Percentiles rank a stretch among this genome's conserved stretches.
Conservation (phyloP, 768 basidiomycete genomes). For the Strobilomyces dryophilus region DNA sequence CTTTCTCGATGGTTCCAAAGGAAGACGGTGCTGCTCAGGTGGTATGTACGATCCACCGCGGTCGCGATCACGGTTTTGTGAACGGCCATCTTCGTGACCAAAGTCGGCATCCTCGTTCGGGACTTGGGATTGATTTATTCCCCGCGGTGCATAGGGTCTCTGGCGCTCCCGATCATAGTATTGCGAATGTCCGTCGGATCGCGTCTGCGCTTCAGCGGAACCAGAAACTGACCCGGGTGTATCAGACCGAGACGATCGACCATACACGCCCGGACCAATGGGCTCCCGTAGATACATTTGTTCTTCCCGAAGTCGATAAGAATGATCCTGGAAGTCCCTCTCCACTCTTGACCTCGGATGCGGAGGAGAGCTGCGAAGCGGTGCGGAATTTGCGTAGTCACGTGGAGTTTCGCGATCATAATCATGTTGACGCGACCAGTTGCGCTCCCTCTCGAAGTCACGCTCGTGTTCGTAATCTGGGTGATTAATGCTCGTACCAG, state of each 20-base stretch:
- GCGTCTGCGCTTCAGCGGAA: conserved; percentile 44
- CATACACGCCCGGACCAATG: conserved; percentile 27
- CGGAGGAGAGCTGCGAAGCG: conserved; percentile 39
- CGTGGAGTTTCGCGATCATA: conserved; percentile 34
- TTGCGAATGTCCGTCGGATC: conserved; percentile 44
- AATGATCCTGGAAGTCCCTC: conserved; percentile 29
- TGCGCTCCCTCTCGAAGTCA: conserved; percentile 46
- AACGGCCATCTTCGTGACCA: conserved; percentile 51
- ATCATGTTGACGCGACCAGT: conserved; percentile 37
- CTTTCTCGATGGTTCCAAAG: conserved; percentile 48
- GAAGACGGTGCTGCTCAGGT: conserved; percentile 36
- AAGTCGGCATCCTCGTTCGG: conserved; percentile 48
- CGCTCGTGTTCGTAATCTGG: conserved; percentile 34
- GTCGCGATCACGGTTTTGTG: conserved; percentile 35
- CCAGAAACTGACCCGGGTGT: conserved; percentile 57
- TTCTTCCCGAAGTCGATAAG: conserved; percentile 29
- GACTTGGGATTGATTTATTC: conserved; percentile 38
- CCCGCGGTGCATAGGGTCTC: conserved; percentile 49
- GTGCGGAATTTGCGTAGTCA: conserved; percentile 27
- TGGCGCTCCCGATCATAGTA: conserved; percentile 49
- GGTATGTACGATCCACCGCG: conserved; percentile 32
- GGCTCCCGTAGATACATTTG: conserved; percentile 30
- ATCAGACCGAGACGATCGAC: conserved; percentile 49
- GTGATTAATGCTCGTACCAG: conserved; percentile 51
- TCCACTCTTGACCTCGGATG: conserved; percentile 38